phyloP scores from a whole-genome alignment of 495 filamentous ascomycete genomes.

The Tuber indicum region DNA sequence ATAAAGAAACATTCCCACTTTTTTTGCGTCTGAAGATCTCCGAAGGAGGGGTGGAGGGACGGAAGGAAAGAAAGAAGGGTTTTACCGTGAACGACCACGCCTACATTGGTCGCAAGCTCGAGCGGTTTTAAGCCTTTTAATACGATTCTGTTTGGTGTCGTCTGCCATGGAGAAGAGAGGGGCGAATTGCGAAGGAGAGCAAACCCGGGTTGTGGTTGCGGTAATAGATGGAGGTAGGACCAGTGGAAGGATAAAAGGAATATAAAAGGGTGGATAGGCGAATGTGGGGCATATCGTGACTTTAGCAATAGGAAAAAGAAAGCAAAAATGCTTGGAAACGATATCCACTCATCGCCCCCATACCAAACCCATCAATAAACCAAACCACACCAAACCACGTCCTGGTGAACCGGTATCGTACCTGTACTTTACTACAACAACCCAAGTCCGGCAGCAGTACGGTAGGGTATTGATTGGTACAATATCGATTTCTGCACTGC shows the following conservation, averaged over 20 bases:
- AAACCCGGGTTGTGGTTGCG: background rate
- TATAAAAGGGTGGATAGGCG: background rate
- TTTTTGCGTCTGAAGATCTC: background rate
- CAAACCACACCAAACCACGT: background rate
- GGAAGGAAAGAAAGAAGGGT: background rate
- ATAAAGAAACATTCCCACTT: background rate
- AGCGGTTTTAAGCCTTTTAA: slow-evolving; percentile 31
- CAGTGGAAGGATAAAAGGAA: background rate
- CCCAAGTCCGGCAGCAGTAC: background rate
- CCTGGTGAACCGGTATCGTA: background rate
- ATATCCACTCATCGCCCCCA: background rate
- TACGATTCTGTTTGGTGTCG: slow-evolving; percentile 21
- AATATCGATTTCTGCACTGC: background rate
- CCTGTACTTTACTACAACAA: background rate
- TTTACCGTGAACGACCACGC: slow-evolving; percentile 27
- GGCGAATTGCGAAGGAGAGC: background rate
- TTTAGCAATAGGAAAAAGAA: background rate
- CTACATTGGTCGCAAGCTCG: slow-evolving; percentile 32
- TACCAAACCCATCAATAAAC: background rate
- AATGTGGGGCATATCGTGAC: background rate
- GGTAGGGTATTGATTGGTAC: background rate
- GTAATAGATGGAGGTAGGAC: background rate
- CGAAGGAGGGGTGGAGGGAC: too few species aligned
- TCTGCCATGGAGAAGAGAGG: slow-evolving; percentile 12
- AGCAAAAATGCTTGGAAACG: background rate